Evolutionary conservation across 1,139 yeast species (phyloP), one percentile per base, ranked within the genome.

Genomic region (Suhomyces chickasaworum): DNA sequence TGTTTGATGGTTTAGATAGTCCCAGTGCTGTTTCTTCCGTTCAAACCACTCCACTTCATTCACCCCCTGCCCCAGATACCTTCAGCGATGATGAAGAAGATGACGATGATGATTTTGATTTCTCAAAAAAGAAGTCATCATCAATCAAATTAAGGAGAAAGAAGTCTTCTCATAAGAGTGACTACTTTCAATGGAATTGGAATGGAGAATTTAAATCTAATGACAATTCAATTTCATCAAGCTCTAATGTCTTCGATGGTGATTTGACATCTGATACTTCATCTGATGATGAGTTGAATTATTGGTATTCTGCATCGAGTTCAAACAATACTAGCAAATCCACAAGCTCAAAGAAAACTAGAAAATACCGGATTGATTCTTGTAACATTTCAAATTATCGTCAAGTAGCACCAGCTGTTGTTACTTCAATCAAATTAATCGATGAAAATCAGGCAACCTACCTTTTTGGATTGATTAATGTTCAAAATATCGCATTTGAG

Each of bases 1-100:
- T 64, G 64, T 74, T 74, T 55, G 70, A 73, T 50, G 77, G 76
- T 2, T 57, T 58, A n/a, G 77, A 71, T 39, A 63, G 72, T 39
- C 78, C 78, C 1, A 58, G 66, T 15, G 58, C 69, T 2, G 76
- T 74, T 2, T 68, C 74, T 10, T 62, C 68, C 12, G 53, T 57
- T 20, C 65, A 65, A 25, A 63, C 59, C 50, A 60, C 73, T 20
- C 77, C 77, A 1, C 45, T 61, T 33, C 66, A 64, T 35, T 69
- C 76, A 3, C 75, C 75, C 1, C 45, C 48, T 5, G 40, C 39
- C n/a, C 35, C 39, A 7, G 49, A 46, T 12, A 44, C 41, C 1
- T 39, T 46, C 29, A 41, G 42, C 13, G 60, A 61, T 44, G 51
- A 55, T 44, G 55, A 52, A 29, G 52, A 52, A 17, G 56, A 58